Conservation (phyloP, 495 filamentous ascomycete genomes). For the Evernia prunastri region DNA sequence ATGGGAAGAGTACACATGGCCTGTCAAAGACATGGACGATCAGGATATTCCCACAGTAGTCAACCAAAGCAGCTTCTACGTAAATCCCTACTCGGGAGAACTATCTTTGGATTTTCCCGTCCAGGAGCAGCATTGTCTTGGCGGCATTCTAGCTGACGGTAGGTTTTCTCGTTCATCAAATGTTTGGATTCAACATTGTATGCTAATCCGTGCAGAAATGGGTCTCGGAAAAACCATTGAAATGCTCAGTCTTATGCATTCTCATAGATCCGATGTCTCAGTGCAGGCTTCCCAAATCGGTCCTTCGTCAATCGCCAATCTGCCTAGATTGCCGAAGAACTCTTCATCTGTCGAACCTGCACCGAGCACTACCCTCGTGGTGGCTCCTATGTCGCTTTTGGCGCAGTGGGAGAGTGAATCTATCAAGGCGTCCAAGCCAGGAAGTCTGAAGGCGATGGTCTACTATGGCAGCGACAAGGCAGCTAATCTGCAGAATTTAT, state of each 20-base stretch:
- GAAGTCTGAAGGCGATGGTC: constrained; percentile 72
- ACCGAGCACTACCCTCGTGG: constrained; percentile 85
- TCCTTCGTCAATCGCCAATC: constrained; percentile 44
- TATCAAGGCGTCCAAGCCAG: constrained; percentile 73
- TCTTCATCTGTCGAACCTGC: constrained; percentile 54
- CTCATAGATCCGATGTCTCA: constrained; percentile 59
- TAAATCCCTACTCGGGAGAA: constrained; percentile 95
- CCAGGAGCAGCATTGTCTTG: constrained; percentile 91
- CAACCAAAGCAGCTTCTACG: constrained; percentile 70
- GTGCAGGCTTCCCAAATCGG: constrained; percentile 24
- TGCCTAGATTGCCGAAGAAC: constrained; percentile 52
- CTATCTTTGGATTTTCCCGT: constrained; percentile 85
- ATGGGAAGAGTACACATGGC: constrained; percentile 95
- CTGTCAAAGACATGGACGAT: constrained; percentile 79
- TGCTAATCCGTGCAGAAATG: constrained; percentile 36
- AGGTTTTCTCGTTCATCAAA: constrained; percentile 40
- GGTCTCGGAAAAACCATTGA: constrained; percentile 93
- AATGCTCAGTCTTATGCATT: constrained; percentile 90
- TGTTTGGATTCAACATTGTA: neutral
- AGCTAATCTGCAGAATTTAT: constrained; percentile 66
- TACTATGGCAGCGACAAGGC: constrained; percentile 88
- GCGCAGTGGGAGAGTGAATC: constrained; percentile 96
- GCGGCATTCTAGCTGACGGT: constrained; percentile 89
- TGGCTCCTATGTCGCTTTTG: constrained; percentile 90
- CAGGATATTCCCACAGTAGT: constrained; percentile 58